phyloP scores from a whole-genome alignment of 2,329 filamentous ascomycete genomes.

The Didymella sp. region DNA sequence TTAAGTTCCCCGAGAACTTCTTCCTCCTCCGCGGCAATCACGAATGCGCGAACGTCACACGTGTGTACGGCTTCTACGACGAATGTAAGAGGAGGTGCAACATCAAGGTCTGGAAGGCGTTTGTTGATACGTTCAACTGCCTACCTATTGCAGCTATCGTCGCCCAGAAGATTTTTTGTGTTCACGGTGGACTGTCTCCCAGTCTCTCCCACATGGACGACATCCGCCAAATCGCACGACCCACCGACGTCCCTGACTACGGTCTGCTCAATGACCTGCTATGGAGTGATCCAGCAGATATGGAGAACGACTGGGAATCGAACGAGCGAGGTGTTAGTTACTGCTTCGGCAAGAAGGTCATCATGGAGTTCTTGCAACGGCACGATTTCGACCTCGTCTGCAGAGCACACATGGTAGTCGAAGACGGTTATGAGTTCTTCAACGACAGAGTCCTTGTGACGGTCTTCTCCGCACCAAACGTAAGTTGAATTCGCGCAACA shows the following conservation, averaged over 20 bases:
- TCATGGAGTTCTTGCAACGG: conserved; percentile 90
- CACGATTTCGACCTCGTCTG: conserved; percentile 98
- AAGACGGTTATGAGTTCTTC: conserved; percentile 99
- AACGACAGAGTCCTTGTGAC: conserved; percentile 94
- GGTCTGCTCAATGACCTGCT: conserved; percentile 92
- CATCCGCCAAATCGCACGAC: conserved; percentile 92
- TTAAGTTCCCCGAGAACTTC: conserved; percentile 97
- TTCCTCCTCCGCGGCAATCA: conserved; percentile 94
- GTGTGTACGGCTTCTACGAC: conserved; percentile 97
- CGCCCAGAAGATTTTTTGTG: conserved; percentile 96
- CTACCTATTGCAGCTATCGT: conserved; percentile 96
- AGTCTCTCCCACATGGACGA: conserved; percentile 97
- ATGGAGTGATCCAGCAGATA: conserved; percentile 97
- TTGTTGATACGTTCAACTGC: conserved; percentile 95
- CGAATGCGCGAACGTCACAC: conserved; percentile 94
- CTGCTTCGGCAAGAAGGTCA: conserved; percentile 98
- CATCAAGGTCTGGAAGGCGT: conserved; percentile 98
- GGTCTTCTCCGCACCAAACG: conserved; percentile 96
- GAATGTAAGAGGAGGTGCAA: conserved; percentile 97
- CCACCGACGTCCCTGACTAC: conserved; percentile 97
- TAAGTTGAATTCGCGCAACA: conserved; percentile 60
- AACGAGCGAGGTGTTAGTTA: conserved; percentile 98
- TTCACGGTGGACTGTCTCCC: conserved; percentile 92
- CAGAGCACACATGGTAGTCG: conserved; percentile 98
- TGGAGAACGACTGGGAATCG: conserved; percentile 97